A percentile compares a stretch with the other conserved stretches of the same genome.
phyloP scores from a whole-genome alignment of 2,329 filamentous ascomycete genomes.

The Xylaria arbuscula region DNA sequence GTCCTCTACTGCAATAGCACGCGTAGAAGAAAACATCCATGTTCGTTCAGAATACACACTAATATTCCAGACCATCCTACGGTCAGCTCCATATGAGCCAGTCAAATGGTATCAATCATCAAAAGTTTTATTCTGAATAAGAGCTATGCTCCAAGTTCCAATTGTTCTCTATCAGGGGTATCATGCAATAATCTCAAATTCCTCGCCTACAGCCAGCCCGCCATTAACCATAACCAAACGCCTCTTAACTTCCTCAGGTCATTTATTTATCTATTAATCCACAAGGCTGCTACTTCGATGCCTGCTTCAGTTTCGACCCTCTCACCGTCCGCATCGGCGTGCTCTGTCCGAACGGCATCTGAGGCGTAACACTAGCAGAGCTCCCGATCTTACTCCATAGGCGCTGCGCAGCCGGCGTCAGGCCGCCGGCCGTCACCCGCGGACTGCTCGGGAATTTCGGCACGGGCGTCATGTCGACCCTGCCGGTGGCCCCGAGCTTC shows the following conservation, averaged over 20 bases:
- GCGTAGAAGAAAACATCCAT: neutral
- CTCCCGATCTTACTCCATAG: conserved; percentile 72
- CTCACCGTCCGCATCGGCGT: conserved; percentile 54
- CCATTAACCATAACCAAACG: conserved; percentile 2
- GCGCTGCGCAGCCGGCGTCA: conserved; percentile 80
- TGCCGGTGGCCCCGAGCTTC: conserved; percentile 69
- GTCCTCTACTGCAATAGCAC: neutral
- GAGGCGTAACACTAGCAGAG: conserved; percentile 49
- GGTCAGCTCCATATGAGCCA: neutral
- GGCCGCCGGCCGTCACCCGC: conserved; percentile 59
- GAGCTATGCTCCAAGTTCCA: neutral
- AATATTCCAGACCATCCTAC: conserved; percentile 3
- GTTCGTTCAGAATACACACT: conserved; percentile 24
- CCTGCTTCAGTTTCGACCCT: conserved; percentile 52
- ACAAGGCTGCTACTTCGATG: conserved; percentile 44
- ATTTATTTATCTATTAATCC: neutral
- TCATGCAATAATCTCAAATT: conserved; percentile 29
- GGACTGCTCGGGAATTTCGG: conserved; percentile 77
- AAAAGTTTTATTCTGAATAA: conserved; percentile 1
- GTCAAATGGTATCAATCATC: neutral
- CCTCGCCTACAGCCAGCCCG: neutral
- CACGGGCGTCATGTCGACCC: conserved; percentile 68
- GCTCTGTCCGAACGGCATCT: conserved; percentile 54
- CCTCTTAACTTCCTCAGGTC: neutral
- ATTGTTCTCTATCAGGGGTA: conserved; percentile 33